Percentiles rank a stretch among this genome's conserved stretches.
Evolutionary conservation across 1,284 basidiomycete species (phyloP).

Genomic region (Cutaneotrichosporon daszewskae): DNA sequence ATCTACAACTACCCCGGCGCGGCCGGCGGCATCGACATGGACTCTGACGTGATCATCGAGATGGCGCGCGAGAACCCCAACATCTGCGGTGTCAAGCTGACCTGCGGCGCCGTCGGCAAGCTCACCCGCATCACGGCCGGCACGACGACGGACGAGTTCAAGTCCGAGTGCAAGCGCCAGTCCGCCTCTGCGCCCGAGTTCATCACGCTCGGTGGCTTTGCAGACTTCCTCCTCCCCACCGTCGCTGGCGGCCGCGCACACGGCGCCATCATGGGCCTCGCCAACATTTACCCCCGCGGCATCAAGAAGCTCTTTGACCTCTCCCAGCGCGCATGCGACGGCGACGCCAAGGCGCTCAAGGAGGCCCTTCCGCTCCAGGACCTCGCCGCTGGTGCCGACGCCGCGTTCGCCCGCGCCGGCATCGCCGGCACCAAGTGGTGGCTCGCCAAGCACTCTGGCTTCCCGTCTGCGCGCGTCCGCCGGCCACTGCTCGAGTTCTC

Average conservation of each 20-base stretch:
- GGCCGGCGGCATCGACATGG: constrained; percentile 74
- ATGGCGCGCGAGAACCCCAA: constrained; percentile 57
- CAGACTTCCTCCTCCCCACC: constrained; percentile 71
- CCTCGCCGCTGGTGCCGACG: constrained; percentile 71
- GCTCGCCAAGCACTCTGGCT: constrained; percentile 63
- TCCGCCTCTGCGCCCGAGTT: constrained; percentile 50
- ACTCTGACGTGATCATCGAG: constrained; percentile 75
- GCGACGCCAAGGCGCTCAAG: constrained; percentile 55
- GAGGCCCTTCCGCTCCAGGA: constrained; percentile 73
- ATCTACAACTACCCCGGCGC: constrained; percentile 88
- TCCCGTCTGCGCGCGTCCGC: constrained; percentile 59
- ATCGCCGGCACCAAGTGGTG: constrained; percentile 78
- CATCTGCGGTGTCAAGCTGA: constrained; percentile 75
- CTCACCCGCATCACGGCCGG: constrained; percentile 70
- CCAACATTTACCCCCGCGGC: constrained; percentile 65
- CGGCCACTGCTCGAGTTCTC: constrained; percentile 66
- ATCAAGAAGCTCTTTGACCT: constrained; percentile 61
- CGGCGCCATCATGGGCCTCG: constrained; percentile 76
- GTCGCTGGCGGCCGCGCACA: constrained; percentile 55
- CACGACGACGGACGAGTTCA: constrained; percentile 59
- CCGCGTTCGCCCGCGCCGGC: constrained; percentile 67
- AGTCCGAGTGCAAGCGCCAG: constrained; percentile 59
- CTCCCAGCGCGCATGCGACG: constrained; percentile 51
- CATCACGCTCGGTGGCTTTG: constrained; percentile 69
- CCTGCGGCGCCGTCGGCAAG: constrained; percentile 86